phyloP scores from a whole-genome alignment of 2,329 filamentous ascomycete genomes.

The Fusarium circinatum region DNA sequence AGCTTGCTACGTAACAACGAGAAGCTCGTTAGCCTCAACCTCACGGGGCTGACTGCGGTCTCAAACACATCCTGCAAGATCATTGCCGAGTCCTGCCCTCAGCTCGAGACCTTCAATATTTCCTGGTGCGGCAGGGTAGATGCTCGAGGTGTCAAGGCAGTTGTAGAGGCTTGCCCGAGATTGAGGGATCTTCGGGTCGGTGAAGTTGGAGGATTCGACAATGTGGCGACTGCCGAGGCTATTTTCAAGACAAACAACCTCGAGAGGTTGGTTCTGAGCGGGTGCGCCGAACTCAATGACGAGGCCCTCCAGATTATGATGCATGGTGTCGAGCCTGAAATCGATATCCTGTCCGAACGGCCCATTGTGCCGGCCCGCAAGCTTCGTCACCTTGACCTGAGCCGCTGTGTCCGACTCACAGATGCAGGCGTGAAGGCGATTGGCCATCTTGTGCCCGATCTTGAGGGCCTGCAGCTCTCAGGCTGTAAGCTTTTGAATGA shows the following conservation, averaged over 20 bases:
- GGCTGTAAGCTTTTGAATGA: constrained; percentile 82
- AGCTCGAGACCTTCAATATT: constrained; percentile 86
- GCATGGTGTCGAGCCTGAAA: constrained; percentile 78
- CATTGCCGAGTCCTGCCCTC: constrained; percentile 81
- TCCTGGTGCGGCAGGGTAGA: constrained; percentile 94
- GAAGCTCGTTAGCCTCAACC: constrained; percentile 83
- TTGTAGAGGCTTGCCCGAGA: constrained; percentile 77
- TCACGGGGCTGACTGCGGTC: constrained; percentile 82
- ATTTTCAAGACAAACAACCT: constrained; percentile 85
- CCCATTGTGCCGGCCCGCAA: constrained; percentile 81
- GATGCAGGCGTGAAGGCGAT: constrained; percentile 76
- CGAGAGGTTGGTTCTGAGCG: constrained; percentile 82
- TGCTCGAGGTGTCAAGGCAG: constrained; percentile 75
- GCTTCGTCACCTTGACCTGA: constrained; percentile 86
- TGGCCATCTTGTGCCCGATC: constrained; percentile 77
- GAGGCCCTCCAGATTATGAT: constrained; percentile 78
- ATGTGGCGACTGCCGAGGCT: constrained; percentile 74
- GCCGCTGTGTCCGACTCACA: constrained; percentile 79
- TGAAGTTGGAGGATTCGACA: constrained; percentile 83
- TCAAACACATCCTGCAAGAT: constrained; percentile 89
- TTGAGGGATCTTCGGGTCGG: constrained; percentile 84
- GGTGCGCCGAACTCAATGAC: constrained; percentile 82
- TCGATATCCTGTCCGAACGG: constrained; percentile 81
- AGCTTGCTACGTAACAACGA: constrained; percentile 79
- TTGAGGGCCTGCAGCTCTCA: constrained; percentile 86